Conservation (phyloP, 805 yeast genomes). For the Nakazawaea ambrosiae region DNA sequence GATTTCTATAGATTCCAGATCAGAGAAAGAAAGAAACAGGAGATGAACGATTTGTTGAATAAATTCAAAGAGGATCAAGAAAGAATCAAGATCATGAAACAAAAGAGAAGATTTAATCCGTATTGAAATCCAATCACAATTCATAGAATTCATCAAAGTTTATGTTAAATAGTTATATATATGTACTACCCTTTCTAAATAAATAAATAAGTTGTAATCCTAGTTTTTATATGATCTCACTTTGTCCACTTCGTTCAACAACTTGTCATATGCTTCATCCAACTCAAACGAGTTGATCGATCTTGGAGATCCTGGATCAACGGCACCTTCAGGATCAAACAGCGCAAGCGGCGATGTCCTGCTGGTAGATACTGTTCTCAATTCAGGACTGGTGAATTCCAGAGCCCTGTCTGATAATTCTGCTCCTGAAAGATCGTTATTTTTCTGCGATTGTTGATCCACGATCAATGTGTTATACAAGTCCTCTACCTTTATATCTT, state of each 20-base stretch:
- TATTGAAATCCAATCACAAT: slow-evolving; percentile 40
- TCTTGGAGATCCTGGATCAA: slow-evolving; percentile 17
- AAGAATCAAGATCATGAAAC: slow-evolving; percentile 69
- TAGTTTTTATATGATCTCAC: slow-evolving; percentile 43
- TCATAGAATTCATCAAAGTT: not conserved
- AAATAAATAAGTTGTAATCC: not conserved
- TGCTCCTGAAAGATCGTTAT: slow-evolving; percentile 2
- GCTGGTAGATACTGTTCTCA: slow-evolving; percentile 2
- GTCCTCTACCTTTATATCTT: slow-evolving; percentile 17
- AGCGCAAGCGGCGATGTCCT: slow-evolving; percentile 1
- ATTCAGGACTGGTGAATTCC: slow-evolving; percentile 4
- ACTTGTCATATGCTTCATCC: slow-evolving; percentile 68
- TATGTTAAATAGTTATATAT: not conserved
- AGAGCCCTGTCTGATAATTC: not conserved
- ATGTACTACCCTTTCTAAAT: slow-evolving; percentile 1
- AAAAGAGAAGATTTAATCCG: slow-evolving; percentile 79
- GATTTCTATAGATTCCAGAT: slow-evolving; percentile 96
- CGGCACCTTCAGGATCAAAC: not conserved
- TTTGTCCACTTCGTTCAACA: slow-evolving; percentile 59
- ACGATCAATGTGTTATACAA: slow-evolving; percentile 8
- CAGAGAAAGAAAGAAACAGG: slow-evolving; percentile 86
- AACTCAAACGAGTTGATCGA: slow-evolving; percentile 24
- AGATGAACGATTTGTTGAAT: slow-evolving; percentile 77
- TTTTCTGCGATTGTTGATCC: slow-evolving; percentile 14
- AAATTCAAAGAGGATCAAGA: slow-evolving; percentile 91